Evolutionary conservation across 2,329 filamentous ascomycete genomes (phyloP), one percentile per base, ranked within the genome.

Genomic region (Talaromyces sp.): DNA sequence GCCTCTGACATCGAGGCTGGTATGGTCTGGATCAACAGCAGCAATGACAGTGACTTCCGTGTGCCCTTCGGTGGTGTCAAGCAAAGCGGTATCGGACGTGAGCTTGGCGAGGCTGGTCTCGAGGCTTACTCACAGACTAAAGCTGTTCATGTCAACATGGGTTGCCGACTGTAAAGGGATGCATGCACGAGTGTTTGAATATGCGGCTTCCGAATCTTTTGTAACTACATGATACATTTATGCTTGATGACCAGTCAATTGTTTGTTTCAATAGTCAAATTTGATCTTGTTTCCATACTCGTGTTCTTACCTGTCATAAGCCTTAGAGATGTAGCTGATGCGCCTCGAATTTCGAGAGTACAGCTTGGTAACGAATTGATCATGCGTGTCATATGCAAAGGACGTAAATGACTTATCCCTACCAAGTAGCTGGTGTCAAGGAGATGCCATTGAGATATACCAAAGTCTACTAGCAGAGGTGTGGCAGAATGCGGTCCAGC

Each of bases 1-100:
- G 75, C 79, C 2, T 72, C 77, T 2, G 75, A 77, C 42, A 75
- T 90, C 41, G 85, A 89, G 68, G 81, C 83, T 11, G 87, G 87
- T 27, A 88, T 87, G 80, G 86, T 89, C 3, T 87, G 86, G 75
- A 82, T 89, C 65, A 89, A 89, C 62, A 82, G 77, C 61, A 80
- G 79, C 70, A 81, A 78, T 51, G 73, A 77, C 59, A 69, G 69
- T 42, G 70, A 76, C 54, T 72, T 74, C 64, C 70, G 74, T 8
- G 76, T 86, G 41, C 83, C 83, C 0, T 86, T 86, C 61, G 83
- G 83, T 22, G 83, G 83, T 36, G 81, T 85, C 32, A 86, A 86
- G 75, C 81, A 85, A 72, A 81, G 77, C 60, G 84, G 84, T 2
- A 85, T 86, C 65, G 84, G 84, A 19, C 71, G 83, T 46, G 84